Percentiles rank a stretch among this genome's conserved stretches.
phyloP scores from a whole-genome alignment of 2,329 filamentous ascomycete genomes.

The Aspergillus thermomutatus region DNA sequence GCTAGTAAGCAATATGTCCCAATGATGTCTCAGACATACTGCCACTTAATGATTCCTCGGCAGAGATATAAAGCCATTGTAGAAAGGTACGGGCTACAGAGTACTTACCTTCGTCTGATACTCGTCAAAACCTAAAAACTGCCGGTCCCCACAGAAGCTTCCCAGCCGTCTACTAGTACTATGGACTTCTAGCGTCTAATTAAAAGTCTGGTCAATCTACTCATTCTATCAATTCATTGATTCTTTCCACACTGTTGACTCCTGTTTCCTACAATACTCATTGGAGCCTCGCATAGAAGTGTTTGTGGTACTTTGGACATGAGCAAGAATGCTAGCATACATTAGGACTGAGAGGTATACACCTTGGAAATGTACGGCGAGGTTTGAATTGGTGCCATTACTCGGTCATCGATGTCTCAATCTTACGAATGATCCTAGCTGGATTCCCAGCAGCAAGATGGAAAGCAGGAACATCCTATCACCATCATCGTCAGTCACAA shows the following conservation, averaged over 20 bases:
- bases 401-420: slow-evolving; percentile 35
- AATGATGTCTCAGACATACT: background rate
- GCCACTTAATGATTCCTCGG: background rate
- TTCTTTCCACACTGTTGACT: background rate
- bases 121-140: slow-evolving; percentile 2
- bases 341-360: background rate
- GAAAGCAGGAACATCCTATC: slow-evolving; percentile 41
- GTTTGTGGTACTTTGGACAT: background rate
- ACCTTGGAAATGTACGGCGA: background rate
- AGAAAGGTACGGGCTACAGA: background rate
- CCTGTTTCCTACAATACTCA: background rate
- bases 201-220: background rate
- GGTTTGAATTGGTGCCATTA: background rate
- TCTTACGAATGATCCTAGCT: slow-evolving; percentile 36
- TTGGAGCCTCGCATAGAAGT: background rate
- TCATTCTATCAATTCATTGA: background rate
- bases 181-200: background rate
- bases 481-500: slow-evolving; percentile 2
- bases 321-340: background rate
- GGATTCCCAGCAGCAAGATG: slow-evolving; percentile 43
- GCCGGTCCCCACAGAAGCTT: slow-evolving; percentile 5
- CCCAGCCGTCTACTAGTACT: slow-evolving; percentile 4
- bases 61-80: background rate
- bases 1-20: background rate
- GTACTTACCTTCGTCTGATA: background rate